These are phyloP conservation scores for Neonectria neomacrospora DNA, from an alignment of 2,329 filamentous ascomycete species.

Conservation along the genomic window DNA sequence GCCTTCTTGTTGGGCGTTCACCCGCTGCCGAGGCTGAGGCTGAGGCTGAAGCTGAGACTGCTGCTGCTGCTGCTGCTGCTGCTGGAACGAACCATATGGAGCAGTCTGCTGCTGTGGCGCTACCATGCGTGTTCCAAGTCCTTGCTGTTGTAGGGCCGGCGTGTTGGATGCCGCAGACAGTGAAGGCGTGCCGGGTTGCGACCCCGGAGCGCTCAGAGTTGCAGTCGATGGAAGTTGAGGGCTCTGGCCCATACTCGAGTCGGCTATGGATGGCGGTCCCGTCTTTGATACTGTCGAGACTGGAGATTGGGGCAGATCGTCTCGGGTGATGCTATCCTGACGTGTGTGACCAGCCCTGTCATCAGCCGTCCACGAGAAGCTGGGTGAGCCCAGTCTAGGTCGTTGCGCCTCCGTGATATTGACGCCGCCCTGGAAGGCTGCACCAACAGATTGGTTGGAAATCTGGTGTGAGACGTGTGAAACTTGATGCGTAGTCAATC, in stretches of 20 bases:
- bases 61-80: constrained; percentile 3
- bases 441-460: constrained; percentile 40
- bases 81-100: constrained; percentile 19
- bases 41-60: constrained; percentile 19
- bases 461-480: constrained; percentile 32
- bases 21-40: constrained; percentile 23
- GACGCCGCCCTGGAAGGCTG: constrained; percentile 22
- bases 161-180: constrained; percentile 29
- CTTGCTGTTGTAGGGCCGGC: constrained; percentile 32
- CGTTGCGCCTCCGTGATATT: constrained; percentile 28
- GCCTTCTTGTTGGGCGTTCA: constrained; percentile 17
- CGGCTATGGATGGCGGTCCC: constrained; percentile 39
- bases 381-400: constrained; percentile 32
- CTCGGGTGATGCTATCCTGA: constrained; percentile 21
- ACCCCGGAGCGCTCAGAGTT: constrained; percentile 27
- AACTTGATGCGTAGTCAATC: constrained; percentile 27
- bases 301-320: constrained; percentile 39
- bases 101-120: constrained; percentile 28
- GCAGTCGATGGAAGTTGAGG: constrained; percentile 35
- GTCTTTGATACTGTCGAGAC: constrained; percentile 40
- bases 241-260: constrained; percentile 40
- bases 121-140: constrained; percentile 25
- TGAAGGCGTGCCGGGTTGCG: constrained; percentile 30
- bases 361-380: constrained; percentile 30
- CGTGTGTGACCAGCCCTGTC: constrained; percentile 18